Conservation (phyloP, 169 alveolate genomes). For the Perkinsus marinus region DNA sequence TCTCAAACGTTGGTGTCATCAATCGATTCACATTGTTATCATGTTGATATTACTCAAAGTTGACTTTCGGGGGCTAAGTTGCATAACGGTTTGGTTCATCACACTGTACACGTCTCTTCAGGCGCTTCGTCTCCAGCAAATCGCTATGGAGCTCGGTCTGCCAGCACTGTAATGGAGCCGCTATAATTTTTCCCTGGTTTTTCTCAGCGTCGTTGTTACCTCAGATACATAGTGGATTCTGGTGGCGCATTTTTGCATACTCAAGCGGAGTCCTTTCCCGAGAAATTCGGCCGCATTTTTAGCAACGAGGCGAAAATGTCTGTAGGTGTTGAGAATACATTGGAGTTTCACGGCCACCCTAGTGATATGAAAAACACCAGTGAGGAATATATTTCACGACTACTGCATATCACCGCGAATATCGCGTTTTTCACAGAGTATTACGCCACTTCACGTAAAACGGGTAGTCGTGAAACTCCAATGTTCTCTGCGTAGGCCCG, state of each 20-base stretch:
- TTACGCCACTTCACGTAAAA: no score
- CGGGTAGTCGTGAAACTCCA: no score
- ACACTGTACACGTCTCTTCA: background rate
- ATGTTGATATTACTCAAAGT: no score
- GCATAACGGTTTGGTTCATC: no score
- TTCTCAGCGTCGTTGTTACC: background rate
- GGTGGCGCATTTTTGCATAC: slow-evolving; percentile 55
- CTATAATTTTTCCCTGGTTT: background rate
- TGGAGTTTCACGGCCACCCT: no score
- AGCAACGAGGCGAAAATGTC: slow-evolving; percentile 53
- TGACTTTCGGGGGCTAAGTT: no score
- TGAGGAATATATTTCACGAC: no score
- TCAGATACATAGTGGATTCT: slow-evolving; percentile 54
- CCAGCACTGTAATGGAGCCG: slow-evolving; percentile 20
- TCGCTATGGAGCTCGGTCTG: slow-evolving; percentile 50
- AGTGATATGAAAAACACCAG: no score
- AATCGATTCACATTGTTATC: no score
- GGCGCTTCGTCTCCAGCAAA: slow-evolving; percentile 56
- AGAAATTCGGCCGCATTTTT: slow-evolving; percentile 55
- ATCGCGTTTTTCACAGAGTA: no score
- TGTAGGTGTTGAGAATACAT: background rate
- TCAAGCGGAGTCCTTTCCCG: slow-evolving; percentile 61
- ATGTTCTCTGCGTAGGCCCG: background rate
- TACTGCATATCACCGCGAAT: no score
- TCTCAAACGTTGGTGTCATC: no score